Conservation (phyloP, 2,329 filamentous ascomycete genomes). For the Phoma sp. region DNA sequence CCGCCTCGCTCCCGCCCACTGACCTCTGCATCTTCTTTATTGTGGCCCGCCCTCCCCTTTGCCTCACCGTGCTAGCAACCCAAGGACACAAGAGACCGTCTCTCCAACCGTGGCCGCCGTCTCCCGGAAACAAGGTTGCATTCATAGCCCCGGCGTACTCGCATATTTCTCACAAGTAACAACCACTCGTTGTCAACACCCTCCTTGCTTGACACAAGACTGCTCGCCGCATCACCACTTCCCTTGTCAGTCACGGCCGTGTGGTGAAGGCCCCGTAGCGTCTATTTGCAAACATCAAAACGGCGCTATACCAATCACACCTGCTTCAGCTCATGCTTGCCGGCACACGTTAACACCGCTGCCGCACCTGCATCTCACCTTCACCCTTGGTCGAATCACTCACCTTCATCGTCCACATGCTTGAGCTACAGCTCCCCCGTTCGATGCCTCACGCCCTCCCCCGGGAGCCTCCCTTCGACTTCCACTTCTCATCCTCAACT, state of each 20-base stretch:
- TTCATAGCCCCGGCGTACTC: constrained; percentile 31
- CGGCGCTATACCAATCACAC: constrained; percentile 16
- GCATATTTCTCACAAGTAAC: constrained; percentile 37
- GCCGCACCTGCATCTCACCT: constrained; percentile 15
- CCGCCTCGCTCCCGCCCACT: constrained; percentile 19
- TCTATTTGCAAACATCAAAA: constrained; percentile 22
- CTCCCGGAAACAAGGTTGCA: constrained; percentile 39
- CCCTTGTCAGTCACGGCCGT: constrained; percentile 18
- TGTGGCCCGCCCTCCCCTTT: constrained; percentile 27
- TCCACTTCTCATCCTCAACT: constrained; percentile 36
- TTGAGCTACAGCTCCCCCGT: constrained; percentile 51
- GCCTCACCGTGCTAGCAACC: constrained; percentile 20
- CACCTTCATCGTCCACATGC: constrained; percentile 43
- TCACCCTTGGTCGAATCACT: constrained; percentile 15
- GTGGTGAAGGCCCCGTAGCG: constrained; percentile 16
- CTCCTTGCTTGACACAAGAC: constrained; percentile 42
- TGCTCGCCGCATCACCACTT: constrained; percentile 18
- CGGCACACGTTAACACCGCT: constrained; percentile 24
- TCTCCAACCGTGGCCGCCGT: constrained; percentile 24
- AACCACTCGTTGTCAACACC: constrained; percentile 34
- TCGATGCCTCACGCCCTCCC: constrained; percentile 52
- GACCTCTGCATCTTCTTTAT: constrained; percentile 25
- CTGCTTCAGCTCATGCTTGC: constrained; percentile 22
- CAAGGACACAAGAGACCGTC: constrained; percentile 7
- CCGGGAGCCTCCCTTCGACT: constrained; percentile 45